Percentiles rank a stretch among this genome's conserved stretches.
Conservation (phyloP, 176 grass and related monocot species). For the Rhynchospora tenuis region DNA sequence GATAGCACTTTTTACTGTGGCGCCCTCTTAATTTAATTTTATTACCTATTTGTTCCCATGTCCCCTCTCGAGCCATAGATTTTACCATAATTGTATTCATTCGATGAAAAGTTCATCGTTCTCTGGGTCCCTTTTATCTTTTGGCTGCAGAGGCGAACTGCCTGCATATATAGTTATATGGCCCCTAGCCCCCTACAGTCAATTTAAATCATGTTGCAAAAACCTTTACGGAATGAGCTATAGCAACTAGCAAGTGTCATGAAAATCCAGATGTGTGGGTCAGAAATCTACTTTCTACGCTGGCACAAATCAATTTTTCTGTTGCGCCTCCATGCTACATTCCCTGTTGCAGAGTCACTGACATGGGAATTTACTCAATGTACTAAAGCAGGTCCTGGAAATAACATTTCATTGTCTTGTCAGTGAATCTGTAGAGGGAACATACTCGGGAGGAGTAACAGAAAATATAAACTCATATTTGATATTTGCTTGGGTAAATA, state of each 20-base stretch:
- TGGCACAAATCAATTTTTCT: not conserved
- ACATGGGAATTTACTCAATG: not conserved
- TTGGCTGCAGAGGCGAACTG: not conserved
- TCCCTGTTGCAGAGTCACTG: not conserved
- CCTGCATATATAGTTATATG: not conserved
- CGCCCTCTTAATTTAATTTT: not conserved
- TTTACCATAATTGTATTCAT: not conserved
- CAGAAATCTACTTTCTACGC: not conserved
- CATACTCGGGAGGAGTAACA: not conserved
- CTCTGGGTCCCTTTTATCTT: not conserved
- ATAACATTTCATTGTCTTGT: not conserved
- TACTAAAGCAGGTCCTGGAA: not conserved
- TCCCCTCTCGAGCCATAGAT: not conserved
- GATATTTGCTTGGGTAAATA: not conserved
- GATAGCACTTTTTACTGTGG: not conserved
- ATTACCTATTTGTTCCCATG: not conserved
- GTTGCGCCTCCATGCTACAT: not conserved
- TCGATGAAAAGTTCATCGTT: not conserved
- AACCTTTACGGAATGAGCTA: too few species aligned
- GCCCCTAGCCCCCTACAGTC: not conserved
- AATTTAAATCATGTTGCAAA: not conserved
- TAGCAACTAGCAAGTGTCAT: not conserved
- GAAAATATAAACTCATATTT: not conserved
- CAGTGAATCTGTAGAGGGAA: not conserved
- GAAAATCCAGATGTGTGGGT: not conserved